phyloP scores from a whole-genome alignment of 2,329 filamentous ascomycete species.

The Chaetothyriales sp. region DNA sequence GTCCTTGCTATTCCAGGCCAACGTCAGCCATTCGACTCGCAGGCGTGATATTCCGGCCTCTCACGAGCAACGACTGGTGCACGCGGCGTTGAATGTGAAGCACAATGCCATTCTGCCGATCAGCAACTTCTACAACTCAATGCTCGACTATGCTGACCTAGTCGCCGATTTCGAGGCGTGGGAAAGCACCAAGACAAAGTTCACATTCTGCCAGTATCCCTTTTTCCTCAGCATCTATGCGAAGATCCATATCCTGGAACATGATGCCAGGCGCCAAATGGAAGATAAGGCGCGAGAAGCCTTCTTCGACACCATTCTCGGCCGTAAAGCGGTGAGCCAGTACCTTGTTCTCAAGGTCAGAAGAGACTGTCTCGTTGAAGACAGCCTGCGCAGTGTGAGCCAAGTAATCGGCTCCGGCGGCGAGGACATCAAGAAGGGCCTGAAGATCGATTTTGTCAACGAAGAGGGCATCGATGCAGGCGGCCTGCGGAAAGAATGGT shows the following conservation, averaged over 20 bases:
- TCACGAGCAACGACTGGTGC: constrained; percentile 22
- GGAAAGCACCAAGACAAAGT: constrained; percentile 59
- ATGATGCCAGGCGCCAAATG: constrained; percentile 82
- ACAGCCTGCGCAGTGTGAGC: constrained; percentile 65
- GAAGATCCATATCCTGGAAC: constrained; percentile 78
- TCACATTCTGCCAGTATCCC: constrained; percentile 83
- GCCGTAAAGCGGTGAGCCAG: constrained; percentile 55
- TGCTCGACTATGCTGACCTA: constrained; percentile 75
- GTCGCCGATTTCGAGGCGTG: constrained; percentile 75
- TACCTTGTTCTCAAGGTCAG: constrained; percentile 64
- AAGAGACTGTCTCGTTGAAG: constrained; percentile 47
- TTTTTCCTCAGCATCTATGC: constrained; percentile 84
- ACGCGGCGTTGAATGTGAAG: constrained; percentile 25
- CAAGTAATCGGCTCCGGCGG: constrained; percentile 66
- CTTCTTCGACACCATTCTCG: constrained; percentile 80
- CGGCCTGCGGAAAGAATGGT: constrained; percentile 87
- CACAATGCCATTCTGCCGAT: constrained; percentile 54
- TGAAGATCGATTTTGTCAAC: constrained; percentile 70
- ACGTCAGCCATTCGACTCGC: constrained; percentile 39
- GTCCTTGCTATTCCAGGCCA: constrained; percentile 67
- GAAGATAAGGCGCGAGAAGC: constrained; percentile 73
- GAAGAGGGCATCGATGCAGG: constrained; percentile 88
- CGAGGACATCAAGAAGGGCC: constrained; percentile 78
- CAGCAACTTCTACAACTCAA: constrained; percentile 73
- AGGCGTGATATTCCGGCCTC: constrained; percentile 22